Base-by-base conservation (phyloP, 2,329 filamentous ascomycete genomes). In the Pseudonectria buxi region DNA sequence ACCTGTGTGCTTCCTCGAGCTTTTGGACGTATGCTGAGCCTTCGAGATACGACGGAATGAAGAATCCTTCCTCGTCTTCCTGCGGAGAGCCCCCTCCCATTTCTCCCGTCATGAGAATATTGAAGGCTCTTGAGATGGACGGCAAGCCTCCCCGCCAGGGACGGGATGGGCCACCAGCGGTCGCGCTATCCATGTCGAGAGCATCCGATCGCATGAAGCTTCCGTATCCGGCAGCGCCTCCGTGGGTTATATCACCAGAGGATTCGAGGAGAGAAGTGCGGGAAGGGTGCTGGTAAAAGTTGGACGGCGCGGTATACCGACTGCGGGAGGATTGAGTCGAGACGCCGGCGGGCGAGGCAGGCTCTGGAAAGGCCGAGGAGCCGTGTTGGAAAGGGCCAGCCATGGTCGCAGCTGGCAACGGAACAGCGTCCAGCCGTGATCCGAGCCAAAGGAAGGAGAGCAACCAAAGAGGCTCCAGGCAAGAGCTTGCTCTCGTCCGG, bases 31-130 rank as follows among this genome's bases (percentile, higher is more conserved):
- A 89, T 52, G 78, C 76, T 11, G 87, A 90, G 26, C 77, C 77
- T 47, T 72, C 71, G 29, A 96, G 73, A 62, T 95, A 95, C 5
- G 86, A 88, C 1, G 90, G 90, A 10, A 81, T 73, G 59, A 95
- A 88, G 68, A 90, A 90, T 39, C 61, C 51, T 39, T 69, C 53
- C 1, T 55, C 51, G 7, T 49, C 43, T 34, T 49, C 43, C 12
- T 52, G 45, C 46, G 53, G 28, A 27, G 44, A 44, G 30, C 37
- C 42, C 24, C 59, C 53, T 13, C 43, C 33, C 15, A 54, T 46
- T 43, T 59, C 53, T 37, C 50, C 50, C 27, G 54, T 50, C 53
- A 67, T 63, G 42, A 71, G 71, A 39, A 65, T 60, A 43, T 73
- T 68, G 50, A 76, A 76, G 12, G 69, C 71, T 38, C 71, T 63